These are phyloP conservation scores for Galerina sulciceps DNA, from an alignment of 768 basidiomycete genomes.

Conservation along the genomic window DNA sequence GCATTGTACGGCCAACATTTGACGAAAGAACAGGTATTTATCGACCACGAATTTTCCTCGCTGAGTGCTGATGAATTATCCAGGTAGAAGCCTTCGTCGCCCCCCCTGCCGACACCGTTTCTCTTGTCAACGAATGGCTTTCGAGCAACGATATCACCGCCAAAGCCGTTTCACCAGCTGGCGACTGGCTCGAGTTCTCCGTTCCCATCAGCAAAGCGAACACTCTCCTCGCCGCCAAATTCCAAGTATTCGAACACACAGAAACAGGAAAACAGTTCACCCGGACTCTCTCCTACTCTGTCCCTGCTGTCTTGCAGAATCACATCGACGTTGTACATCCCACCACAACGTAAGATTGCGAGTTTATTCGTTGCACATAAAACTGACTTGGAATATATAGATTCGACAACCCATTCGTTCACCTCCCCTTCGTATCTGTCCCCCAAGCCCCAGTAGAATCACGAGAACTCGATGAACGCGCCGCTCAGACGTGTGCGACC, in stretches of 20 bases:
- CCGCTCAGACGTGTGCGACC: constrained; percentile 28
- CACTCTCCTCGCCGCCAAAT: constrained; percentile 42
- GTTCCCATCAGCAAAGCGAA: constrained; percentile 44
- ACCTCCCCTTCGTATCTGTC: constrained; percentile 18
- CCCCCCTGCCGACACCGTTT: constrained; percentile 38
- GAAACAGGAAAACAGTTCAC: constrained; percentile 39
- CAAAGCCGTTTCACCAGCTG: constrained; percentile 37
- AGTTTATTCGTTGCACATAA: not conserved
- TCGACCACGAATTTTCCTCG: not conserved
- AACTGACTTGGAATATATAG: not conserved
- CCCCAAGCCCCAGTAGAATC: constrained; percentile 5
- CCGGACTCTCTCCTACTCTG: constrained; percentile 30
- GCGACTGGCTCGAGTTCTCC: constrained; percentile 44
- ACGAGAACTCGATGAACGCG: constrained; percentile 8
- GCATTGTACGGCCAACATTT: constrained; percentile 52
- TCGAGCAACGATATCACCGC: constrained; percentile 36
- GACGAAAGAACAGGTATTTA: constrained; percentile 42
- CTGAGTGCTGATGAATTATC: too few species aligned
- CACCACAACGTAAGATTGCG: constrained; percentile 29
- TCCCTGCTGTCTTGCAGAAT: constrained; percentile 37
- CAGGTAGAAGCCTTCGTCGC: constrained; percentile 27
- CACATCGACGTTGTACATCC: constrained; percentile 46
- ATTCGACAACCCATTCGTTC: constrained; percentile 19
- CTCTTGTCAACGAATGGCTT: constrained; percentile 39
- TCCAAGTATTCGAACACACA: constrained; percentile 46